Conservation (phyloP, 2,329 filamentous ascomycete genomes). For the Clonostachys byssicola region DNA sequence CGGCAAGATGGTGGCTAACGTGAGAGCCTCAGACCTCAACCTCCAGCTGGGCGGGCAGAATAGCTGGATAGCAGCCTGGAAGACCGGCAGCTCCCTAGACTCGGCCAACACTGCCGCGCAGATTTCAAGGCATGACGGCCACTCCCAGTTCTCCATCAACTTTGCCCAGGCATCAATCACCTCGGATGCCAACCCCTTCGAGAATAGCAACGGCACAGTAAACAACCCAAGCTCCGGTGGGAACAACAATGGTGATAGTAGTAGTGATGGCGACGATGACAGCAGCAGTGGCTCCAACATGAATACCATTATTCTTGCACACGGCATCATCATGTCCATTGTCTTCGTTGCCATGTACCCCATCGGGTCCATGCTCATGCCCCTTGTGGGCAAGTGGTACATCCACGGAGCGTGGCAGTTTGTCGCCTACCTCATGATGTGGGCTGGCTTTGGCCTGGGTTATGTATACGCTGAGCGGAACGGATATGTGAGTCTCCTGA, state of each 20-base stretch:
- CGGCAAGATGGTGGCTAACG: conserved; percentile 55
- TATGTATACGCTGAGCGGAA: conserved; percentile 37
- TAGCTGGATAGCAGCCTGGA: conserved; percentile 53
- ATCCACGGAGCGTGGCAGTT: conserved; percentile 55
- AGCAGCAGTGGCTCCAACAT: conserved; percentile 4
- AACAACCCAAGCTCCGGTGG: conserved; percentile 4
- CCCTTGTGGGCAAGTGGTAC: conserved; percentile 50
- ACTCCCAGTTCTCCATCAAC: conserved; percentile 40
- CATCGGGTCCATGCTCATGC: conserved; percentile 56
- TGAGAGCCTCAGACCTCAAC: conserved; percentile 34
- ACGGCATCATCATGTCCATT: conserved; percentile 58
- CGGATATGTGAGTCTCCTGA: conserved; percentile 31
- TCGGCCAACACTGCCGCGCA: conserved; percentile 29
- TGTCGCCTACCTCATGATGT: conserved; percentile 51
- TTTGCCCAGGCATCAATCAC: conserved; percentile 39
- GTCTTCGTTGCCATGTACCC: conserved; percentile 57
- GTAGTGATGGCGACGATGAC: conserved; percentile 2
- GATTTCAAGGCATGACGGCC: conserved; percentile 42
- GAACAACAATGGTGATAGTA: conserved; percentile 5
- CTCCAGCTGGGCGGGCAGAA: conserved; percentile 35
- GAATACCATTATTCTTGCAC: conserved; percentile 30
- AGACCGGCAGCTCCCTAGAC: conserved; percentile 36
- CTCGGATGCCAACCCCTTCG: conserved; percentile 49
- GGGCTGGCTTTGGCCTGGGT: conserved; percentile 56
- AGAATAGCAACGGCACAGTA: conserved; percentile 7